phyloP scores from a whole-genome alignment of 2,329 filamentous ascomycete species.

The Fusarium coffeatum region DNA sequence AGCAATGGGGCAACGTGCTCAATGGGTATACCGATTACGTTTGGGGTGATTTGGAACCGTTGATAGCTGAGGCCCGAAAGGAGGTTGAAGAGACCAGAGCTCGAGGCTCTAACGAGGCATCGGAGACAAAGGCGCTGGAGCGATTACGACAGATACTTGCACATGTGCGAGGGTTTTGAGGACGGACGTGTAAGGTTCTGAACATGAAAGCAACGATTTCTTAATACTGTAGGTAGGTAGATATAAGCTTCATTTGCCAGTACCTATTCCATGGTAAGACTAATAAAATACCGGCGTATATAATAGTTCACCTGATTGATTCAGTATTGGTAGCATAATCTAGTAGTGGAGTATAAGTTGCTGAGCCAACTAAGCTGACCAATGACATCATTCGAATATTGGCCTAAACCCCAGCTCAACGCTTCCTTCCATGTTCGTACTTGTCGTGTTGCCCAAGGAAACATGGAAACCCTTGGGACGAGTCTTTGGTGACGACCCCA shows the following conservation, averaged over 20 bases:
- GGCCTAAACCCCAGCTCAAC: slow-evolving; percentile 6
- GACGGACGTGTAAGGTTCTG: neutral
- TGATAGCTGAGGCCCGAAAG: slow-evolving; percentile 66
- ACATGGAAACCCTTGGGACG: slow-evolving; percentile 15
- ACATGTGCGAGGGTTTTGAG: slow-evolving; percentile 51
- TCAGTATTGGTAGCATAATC: neutral
- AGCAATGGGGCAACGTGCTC: slow-evolving; percentile 68
- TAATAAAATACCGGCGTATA: neutral
- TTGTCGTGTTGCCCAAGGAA: slow-evolving; percentile 30
- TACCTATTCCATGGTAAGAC: neutral
- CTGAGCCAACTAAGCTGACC: slow-evolving; percentile 46
- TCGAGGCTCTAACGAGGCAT: slow-evolving; percentile 28
- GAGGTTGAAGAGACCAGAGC: slow-evolving; percentile 62
- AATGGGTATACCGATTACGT: slow-evolving; percentile 72
- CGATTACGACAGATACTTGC: slow-evolving; percentile 54
- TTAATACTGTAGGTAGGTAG: neutral
- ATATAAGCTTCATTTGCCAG: neutral
- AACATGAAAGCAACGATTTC: neutral
- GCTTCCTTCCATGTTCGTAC: slow-evolving; percentile 24
- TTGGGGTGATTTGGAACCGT: slow-evolving; percentile 71
- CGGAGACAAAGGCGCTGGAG: slow-evolving; percentile 49
- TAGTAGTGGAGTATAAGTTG: slow-evolving; percentile 34
- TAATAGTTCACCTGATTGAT: neutral
- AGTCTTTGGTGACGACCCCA: slow-evolving; percentile 33
- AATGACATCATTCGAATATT: slow-evolving; percentile 47